Conservation (phyloP, 805 yeast genomes). For the Saccharomyces jurei region DNA sequence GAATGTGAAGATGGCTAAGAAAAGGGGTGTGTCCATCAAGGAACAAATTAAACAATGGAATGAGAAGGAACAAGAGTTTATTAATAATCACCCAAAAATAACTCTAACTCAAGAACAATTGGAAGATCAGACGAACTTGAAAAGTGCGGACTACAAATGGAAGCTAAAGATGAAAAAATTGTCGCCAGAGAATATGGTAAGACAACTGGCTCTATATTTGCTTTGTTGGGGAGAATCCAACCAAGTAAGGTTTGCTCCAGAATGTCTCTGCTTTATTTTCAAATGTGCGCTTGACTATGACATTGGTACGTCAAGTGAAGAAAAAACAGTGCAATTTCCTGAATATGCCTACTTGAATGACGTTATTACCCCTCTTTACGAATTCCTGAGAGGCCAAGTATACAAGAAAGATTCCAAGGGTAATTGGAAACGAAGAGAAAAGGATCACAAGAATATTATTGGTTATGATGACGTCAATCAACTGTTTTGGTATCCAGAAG, state of each 20-base stretch:
- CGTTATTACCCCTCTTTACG: conserved; percentile 66
- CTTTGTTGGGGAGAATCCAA: conserved; percentile 89
- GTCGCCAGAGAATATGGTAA: conserved; percentile 49
- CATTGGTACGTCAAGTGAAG: conserved; percentile 32
- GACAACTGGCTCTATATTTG: conserved; percentile 63
- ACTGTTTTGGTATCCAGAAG: conserved; percentile 72
- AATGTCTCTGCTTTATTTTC: conserved; percentile 75
- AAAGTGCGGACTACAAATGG: conserved; percentile 81
- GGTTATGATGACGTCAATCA: conserved; percentile 92
- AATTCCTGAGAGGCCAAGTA: conserved; percentile 60
- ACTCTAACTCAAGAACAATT: conserved; percentile 57
- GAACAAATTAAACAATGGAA: conserved; percentile 34
- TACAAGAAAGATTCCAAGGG: conserved; percentile 43
- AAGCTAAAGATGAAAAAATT: conserved; percentile 49
- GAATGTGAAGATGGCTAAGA: conserved; percentile 38
- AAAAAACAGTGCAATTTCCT: conserved; percentile 27
- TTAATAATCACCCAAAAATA: conserved; percentile 42
- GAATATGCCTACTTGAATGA: conserved; percentile 54
- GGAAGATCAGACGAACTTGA: conserved; percentile 57
- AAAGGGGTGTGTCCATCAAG: conserved; percentile 30
- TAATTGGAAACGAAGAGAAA: conserved; percentile 51
- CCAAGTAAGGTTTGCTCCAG: conserved; percentile 81
- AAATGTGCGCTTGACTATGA: conserved; percentile 71
- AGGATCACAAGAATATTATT: conserved; percentile 61
- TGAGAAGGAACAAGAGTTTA: conserved; percentile 43